Base-by-base conservation (phyloP, 495 filamentous ascomycete species). In the Usnea hakonensis region DNA sequence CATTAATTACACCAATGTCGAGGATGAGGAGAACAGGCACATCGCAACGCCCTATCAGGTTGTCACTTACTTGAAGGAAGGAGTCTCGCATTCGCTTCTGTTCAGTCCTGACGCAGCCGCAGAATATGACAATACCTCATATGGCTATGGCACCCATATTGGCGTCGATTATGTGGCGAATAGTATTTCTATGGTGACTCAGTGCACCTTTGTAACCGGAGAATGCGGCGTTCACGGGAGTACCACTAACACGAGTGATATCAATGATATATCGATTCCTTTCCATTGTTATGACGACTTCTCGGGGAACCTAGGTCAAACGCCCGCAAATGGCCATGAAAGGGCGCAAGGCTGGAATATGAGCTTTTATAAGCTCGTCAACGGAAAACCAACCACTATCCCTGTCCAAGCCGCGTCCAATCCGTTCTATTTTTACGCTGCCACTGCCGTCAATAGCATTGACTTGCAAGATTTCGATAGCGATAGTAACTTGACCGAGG, bases 291-390 rank as follows among this genome's bases (percentile, higher is more conserved):
- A 65, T 23, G 46, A 43, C 30, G 63, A 46, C 58, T 65, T 65
- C 57, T 56, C 57, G 9, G 63, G 57, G 13, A 55, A 65, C 35
- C 57, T 65, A 3, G 63, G 63, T 6, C 63, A 57, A 35, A 61
- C 63, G 3, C 62, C 62, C 0, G n/a, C 41, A 3, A 65, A 57
- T 36, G 57, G 63, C 28, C 63, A 65, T 35, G 63, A 65, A 23
- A 5, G 63, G 13, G 46, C 48, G 38, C 57, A 65, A 37, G 58
- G 63, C 21, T 65, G 44, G 55, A 65, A 65, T 58, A 65, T 61
- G 58, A 65, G 57, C 58, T 61, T 61, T 40, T 65, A 65, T 46
- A 26, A 60, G 1, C 30, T 56, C 28, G 28, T 48, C 23, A 37
- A 55, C 28, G 43, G 48, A 10, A 48, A 32, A 19, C 46, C 58